A percentile compares a stretch with the other conserved stretches of the same genome.
Evolutionary conservation across 768 basidiomycete genomes (phyloP).

Genomic region (Termitomyces sp.): DNA sequence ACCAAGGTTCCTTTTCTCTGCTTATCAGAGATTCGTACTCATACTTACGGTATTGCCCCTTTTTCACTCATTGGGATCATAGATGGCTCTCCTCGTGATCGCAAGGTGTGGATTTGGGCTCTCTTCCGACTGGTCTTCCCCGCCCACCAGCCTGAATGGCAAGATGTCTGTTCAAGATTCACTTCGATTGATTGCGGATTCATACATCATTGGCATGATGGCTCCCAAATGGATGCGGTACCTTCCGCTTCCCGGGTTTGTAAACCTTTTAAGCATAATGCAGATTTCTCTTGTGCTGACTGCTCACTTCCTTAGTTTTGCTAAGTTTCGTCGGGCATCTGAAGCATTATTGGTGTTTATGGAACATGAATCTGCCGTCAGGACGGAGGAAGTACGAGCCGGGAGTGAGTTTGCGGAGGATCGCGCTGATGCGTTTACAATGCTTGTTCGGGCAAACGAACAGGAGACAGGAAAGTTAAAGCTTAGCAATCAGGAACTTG

Average conservation of each 20-base stretch:
- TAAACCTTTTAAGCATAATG: neutral
- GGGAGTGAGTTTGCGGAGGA: conserved; percentile 1
- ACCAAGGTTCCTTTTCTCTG: conserved; percentile 1
- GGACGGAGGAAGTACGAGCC: conserved; percentile 21
- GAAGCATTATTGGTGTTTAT: conserved; percentile 28
- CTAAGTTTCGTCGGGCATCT: conserved; percentile 20
- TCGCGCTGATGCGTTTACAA: conserved; percentile 30
- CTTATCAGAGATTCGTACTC: neutral
- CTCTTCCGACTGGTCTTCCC: conserved; percentile 30
- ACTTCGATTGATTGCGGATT: conserved; percentile 26
- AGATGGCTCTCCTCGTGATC: conserved; percentile 38
- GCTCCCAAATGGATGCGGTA: conserved; percentile 6
- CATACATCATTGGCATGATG: conserved; percentile 1
- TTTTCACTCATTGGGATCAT: conserved; percentile 19
- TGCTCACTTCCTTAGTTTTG: conserved; percentile 17
- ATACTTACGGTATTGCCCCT: too few relatives aligned
- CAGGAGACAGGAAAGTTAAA: conserved; percentile 31
- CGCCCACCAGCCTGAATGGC: conserved; percentile 28
- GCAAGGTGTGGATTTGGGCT: conserved; percentile 41
- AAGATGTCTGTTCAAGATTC: conserved; percentile 31
- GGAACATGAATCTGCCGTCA: conserved; percentile 25
- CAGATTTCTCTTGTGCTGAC: neutral
- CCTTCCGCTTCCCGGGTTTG: conserved; percentile 10
- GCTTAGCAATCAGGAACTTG: conserved; percentile 34
- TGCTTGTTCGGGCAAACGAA: conserved; percentile 40